These are phyloP conservation scores for Cyclaneusma minus DNA, from an alignment of 2,329 filamentous ascomycete genomes.

Conservation along the genomic window DNA sequence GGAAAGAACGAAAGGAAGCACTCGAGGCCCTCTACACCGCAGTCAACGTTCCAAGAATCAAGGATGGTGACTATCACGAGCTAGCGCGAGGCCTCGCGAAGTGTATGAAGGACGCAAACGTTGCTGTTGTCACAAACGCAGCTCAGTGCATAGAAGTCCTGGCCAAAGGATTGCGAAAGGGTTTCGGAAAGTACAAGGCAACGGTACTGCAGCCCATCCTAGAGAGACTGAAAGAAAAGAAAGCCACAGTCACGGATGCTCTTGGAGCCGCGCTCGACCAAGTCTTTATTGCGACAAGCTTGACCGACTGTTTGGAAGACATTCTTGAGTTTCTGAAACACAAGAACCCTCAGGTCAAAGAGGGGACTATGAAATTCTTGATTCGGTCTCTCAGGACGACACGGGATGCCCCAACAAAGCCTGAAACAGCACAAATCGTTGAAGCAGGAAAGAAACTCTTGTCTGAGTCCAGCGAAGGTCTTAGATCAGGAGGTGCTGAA, in stretches of 20 bases:
- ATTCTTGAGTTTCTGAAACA: constrained; percentile 71
- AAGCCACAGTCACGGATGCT: constrained; percentile 74
- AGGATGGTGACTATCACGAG: constrained; percentile 79
- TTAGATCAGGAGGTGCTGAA: constrained; percentile 82
- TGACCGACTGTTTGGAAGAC: constrained; percentile 84
- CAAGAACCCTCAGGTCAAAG: constrained; percentile 97
- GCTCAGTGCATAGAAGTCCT: constrained; percentile 85
- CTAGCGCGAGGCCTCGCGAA: constrained; percentile 75
- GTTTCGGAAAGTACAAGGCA: constrained; percentile 67
- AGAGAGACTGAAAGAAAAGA: constrained; percentile 96
- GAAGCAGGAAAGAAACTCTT: constrained; percentile 81
- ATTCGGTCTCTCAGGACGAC: constrained; percentile 75
- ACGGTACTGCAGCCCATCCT: constrained; percentile 78
- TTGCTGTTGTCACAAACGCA: constrained; percentile 83
- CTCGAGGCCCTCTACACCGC: constrained; percentile 65
- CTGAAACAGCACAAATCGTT: constrained; percentile 73
- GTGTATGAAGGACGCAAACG: constrained; percentile 97
- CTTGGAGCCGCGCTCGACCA: constrained; percentile 71
- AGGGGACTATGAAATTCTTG: constrained; percentile 88
- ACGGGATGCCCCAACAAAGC: constrained; percentile 65
- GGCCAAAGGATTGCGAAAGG: constrained; percentile 67
- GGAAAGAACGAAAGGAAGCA: constrained; percentile 95
- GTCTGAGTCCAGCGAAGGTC: constrained; percentile 71
- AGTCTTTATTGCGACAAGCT: constrained; percentile 45
- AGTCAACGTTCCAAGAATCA: constrained; percentile 77